phyloP scores from a whole-genome alignment of 306 rosid genomes.

The Purshia tridentata region DNA sequence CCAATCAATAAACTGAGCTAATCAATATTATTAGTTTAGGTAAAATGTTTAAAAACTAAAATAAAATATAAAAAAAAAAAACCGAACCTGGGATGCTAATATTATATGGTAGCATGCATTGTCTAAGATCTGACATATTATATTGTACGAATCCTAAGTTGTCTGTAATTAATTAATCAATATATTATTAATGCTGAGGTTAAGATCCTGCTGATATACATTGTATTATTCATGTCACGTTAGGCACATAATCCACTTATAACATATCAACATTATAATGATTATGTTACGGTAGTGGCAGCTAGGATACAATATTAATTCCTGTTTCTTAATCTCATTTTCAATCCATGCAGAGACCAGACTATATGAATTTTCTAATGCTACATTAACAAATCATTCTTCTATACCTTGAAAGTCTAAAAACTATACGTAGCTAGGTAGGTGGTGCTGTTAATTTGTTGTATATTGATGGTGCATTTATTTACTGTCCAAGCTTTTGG shows the following conservation, averaged over 20 bases:
- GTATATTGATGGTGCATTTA: no score
- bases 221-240: constrained; percentile 56
- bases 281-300: constrained; percentile 38
- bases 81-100: not conserved
- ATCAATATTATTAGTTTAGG: no score
- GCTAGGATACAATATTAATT: constrained; percentile 30
- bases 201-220: constrained; percentile 32
- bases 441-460: no score
- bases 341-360: constrained; percentile 42
- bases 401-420: constrained; percentile 29
- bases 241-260: constrained; percentile 62
- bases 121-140: not conserved
- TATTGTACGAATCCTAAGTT: not conserved
- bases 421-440: no score
- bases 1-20: no score
- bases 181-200: not conserved
- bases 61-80: not conserved
- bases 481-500: no score
- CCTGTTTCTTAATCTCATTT: constrained; percentile 30
- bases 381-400: constrained; percentile 33
- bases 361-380: constrained; percentile 38
- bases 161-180: constrained; percentile 8
- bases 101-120: not conserved
- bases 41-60: no score
- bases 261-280: constrained; percentile 46